Evolutionary conservation across 2,329 filamentous ascomycete species (phyloP), one percentile per base, ranked within the genome.

Genomic region (Cyphellophora attinorum): DNA sequence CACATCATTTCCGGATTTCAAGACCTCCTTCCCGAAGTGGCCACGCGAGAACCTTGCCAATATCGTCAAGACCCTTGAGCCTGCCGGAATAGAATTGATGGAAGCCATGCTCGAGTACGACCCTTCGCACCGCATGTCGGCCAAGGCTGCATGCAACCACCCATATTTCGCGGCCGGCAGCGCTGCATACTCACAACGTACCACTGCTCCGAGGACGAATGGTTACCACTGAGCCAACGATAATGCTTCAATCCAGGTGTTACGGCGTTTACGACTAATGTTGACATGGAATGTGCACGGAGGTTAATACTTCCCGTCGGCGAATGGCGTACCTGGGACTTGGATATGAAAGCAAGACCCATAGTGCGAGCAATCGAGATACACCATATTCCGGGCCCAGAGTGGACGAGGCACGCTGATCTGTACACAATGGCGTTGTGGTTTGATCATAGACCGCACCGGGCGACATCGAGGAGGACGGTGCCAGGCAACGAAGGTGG

Each of bases 1-100:
- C 39, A 91, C 85, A n/a, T 86, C 83, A 5, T 93, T 93, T 64
- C 86, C 86, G 27, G 88, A 94, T 60, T 94, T 86, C 71, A 94
- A 94, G 62, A 59, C 81, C 17, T 88, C 83, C 3, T 94, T 94
- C 62, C 86, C 86, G 46, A 93, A 93, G 63, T 94, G 86, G 86
- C 70, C 72, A 50, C 76, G 84, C 38, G 80, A 86, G 52, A 68
- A 73, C 39, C 68, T 72, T 15, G 66, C 68, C 31, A 64, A 74
- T 17, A 68, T 91, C 21, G 83, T 86, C 51, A 72, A 74, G 28
- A 79, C 71, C 35, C 72, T 94, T 30, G 83, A 93, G 47, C 75
- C 82, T 2, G 59, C 62, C 29, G 65, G 61, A 15, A 51, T 62
- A 30, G 59, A 63, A 35, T 54, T 67, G 15, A 62, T 80, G 12